phyloP scores from a whole-genome alignment of 2,329 filamentous ascomycete species.

The Fusarium algeriense region DNA sequence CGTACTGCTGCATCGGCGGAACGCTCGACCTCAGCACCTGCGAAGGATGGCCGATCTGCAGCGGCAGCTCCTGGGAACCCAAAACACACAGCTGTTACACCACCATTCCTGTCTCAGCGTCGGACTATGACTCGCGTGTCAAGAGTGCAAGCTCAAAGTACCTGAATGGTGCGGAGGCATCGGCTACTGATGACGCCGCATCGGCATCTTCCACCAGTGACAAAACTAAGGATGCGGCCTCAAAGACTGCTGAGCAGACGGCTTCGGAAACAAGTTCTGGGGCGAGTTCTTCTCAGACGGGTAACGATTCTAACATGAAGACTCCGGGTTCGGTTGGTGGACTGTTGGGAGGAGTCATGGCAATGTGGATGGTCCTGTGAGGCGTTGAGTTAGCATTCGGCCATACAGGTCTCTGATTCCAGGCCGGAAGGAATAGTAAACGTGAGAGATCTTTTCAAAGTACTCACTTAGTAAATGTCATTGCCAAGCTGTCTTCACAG shows the following conservation, averaged over 20 bases:
- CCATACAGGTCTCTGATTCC: accelerated
- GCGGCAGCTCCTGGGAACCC: conserved; percentile 1
- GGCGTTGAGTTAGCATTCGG: too few species aligned
- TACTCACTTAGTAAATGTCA: too few species aligned
- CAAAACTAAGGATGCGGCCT: not conserved
- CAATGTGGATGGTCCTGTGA: conserved; percentile 5
- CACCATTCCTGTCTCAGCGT: not conserved
- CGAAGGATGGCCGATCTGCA: conserved; percentile 28
- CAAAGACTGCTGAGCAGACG: not conserved
- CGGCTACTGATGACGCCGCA: not conserved
- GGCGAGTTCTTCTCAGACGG: not conserved
- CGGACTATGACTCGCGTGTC: conserved; percentile 9
- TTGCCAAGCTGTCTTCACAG: too few species aligned
- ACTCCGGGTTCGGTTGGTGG: not conserved
- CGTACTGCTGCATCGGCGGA: conserved; percentile 23
- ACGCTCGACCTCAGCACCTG: conserved; percentile 20
- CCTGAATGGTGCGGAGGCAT: not conserved
- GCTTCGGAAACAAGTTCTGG: not conserved
- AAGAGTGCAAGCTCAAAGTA: conserved; percentile 21
- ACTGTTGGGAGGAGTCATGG: conserved; percentile 3
- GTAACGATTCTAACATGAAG: not conserved
- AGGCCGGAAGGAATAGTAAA: accelerated
- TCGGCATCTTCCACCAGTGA: not conserved
- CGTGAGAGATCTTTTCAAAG: accelerated
- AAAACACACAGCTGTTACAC: conserved; percentile 11